Percentiles rank a stretch among this genome's conserved stretches.
These are phyloP conservation scores for Cichorium intybus DNA, from an alignment of 140 eudicot species.

Conservation along the genomic window DNA sequence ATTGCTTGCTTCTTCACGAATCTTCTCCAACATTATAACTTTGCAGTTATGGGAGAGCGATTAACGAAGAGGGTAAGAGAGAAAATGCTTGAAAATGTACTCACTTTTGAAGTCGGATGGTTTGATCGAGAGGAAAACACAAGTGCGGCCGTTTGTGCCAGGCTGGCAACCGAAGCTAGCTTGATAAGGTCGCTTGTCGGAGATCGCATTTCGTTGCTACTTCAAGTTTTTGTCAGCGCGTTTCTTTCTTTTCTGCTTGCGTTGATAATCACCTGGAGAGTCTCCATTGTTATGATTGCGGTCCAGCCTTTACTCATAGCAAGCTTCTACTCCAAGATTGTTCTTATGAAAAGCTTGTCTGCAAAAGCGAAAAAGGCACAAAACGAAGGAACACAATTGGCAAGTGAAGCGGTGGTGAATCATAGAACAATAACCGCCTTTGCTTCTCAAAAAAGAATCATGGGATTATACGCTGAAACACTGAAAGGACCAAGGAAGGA, in stretches of 20 bases:
- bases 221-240: constrained; percentile 65
- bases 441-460: constrained; percentile 64
- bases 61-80: constrained; percentile 70
- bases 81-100: constrained; percentile 51
- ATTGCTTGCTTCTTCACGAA: constrained; percentile 56
- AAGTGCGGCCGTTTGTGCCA: constrained; percentile 72
- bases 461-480: constrained; percentile 50
- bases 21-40: constrained; percentile 69
- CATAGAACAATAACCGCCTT: constrained; percentile 84
- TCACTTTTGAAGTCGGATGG: constrained; percentile 82
- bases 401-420: constrained; percentile 82
- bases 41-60: constrained; percentile 78
- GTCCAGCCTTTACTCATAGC: constrained; percentile 65
- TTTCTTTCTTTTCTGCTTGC: constrained; percentile 53
- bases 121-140: constrained; percentile 74
- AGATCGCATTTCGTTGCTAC: constrained; percentile 64
- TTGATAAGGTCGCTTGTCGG: constrained; percentile 67
- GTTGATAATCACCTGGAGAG: constrained; percentile 59
- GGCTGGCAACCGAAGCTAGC: constrained; percentile 70
- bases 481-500: constrained; percentile 54
- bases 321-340: constrained; percentile 56
- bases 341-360: constrained; percentile 61
- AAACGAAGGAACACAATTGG: constrained; percentile 72
- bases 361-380: constrained; percentile 58
- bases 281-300: constrained; percentile 65